Evolutionary conservation across 352 stramenopile genomes (phyloP).

Genomic region (Pythium oligandrum): DNA sequence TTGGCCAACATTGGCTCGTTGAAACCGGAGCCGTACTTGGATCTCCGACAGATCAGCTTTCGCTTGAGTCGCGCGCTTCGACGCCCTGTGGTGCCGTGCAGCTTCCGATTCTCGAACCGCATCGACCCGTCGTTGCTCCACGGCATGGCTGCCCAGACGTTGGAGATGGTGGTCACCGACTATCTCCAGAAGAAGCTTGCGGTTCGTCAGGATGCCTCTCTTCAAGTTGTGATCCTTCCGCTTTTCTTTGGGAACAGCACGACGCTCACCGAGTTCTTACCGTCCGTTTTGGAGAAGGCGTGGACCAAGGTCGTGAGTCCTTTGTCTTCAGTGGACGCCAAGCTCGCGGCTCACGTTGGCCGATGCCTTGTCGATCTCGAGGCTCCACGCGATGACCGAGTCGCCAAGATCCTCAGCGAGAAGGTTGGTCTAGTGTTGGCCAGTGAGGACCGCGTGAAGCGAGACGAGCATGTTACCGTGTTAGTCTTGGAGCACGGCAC

Average conservation of each 20-base stretch:
- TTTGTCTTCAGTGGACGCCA: not conserved
- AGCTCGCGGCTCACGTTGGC: constrained; percentile 35
- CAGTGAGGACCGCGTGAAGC: not conserved
- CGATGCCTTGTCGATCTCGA: constrained; percentile 55
- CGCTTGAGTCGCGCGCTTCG: constrained; percentile 53
- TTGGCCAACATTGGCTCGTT: constrained; percentile 78
- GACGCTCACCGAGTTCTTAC: constrained; percentile 75
- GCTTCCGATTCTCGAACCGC: constrained; percentile 76
- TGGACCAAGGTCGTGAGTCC: constrained; percentile 13
- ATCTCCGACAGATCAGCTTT: constrained; percentile 71
- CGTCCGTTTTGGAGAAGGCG: constrained; percentile 45
- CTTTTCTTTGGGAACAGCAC: constrained; percentile 77
- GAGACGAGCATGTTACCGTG: constrained; percentile 34
- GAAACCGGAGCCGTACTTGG: constrained; percentile 56
- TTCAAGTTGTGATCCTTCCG: constrained; percentile 57
- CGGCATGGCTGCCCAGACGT: constrained; percentile 52
- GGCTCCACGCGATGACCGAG: constrained; percentile 38
- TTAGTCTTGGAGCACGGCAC: constrained; percentile 79
- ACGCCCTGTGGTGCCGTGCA: constrained; percentile 57
- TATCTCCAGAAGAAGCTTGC: constrained; percentile 27
- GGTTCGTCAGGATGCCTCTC: not conserved
- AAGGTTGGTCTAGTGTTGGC: constrained; percentile 37
- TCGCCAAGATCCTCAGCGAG: constrained; percentile 61
- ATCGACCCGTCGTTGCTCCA: constrained; percentile 55
- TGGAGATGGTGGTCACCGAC: constrained; percentile 55